Evolutionary conservation across 2,329 filamentous ascomycete species (phyloP), one percentile per base, ranked within the genome.

Genomic region (Aspergillus pseudotamarii): DNA sequence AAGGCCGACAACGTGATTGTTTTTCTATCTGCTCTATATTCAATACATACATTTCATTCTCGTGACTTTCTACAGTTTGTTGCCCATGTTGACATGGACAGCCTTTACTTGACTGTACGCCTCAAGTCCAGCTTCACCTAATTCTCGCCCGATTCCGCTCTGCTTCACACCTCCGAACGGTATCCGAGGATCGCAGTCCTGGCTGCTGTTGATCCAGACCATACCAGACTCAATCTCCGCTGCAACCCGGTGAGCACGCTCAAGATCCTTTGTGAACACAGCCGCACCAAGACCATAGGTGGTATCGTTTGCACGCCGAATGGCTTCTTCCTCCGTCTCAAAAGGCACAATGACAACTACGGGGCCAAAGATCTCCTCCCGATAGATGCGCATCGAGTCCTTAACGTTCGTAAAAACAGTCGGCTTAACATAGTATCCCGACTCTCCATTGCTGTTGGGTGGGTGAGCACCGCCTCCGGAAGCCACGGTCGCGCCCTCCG

Each of bases 91-190:
- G 6, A 80, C 75, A 70, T 80, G 78, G 16, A 80, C 74, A 28
- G 77, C 73, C 71, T 80, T 80, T 6, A 75, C 68, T 68, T 80
- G 78, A 11, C 67, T 72, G 63, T 80, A 80, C 16, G 76, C 78
- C 38, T 79, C 77, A 56, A 80, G 58, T 4, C 78, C 78, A 58
- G 78, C 78, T 66, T 79, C 76, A 6, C 78, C 78, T 62, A 80
- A 66, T 64, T 86, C 81, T 23, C 84, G 73, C 0, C 85, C 85
- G 71, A 87, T 81, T 23, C 80, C 80, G 60, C 77, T 80, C 69
- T 81, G 79, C 71, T 81, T 81, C 21, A 81, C 78, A 57, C 80
- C 80, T 23, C 80, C 80, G 63, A 80, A 81, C 0, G 79, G 78
- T 11, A 81, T 69, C 0, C 78, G 69, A 2, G 75, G 74, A 63